Evolutionary conservation across 768 basidiomycete species (phyloP), one percentile per base, ranked within the genome.

Genomic region (Suillus plorans): DNA sequence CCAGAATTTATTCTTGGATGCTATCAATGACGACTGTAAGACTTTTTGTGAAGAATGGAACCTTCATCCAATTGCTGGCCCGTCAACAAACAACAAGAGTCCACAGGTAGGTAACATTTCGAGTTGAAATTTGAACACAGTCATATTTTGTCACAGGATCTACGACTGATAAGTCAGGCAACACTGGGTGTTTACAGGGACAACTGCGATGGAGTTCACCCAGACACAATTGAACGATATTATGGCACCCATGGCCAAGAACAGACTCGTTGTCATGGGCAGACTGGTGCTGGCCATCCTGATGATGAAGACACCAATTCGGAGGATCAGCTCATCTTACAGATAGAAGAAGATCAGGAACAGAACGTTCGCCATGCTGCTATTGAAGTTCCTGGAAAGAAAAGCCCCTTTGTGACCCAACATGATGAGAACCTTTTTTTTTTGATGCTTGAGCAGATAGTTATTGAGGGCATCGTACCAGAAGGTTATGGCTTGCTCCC

Each of bases 31-130:
- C 0, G 80, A 82, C 59, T 82, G 80, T 56, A 2, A 63, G 0
- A 39, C 60, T 7, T 82, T 83, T 63, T 67, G 68, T 16, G 1
- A 64, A 2, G 68, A 77, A 5, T 84, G 82, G 81, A 84, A 84
- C 63, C 42, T 69, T 7, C 78, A 83, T 60, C 73, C 77, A 1
- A 69, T 83, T 12, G 75, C 70, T 5, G 74, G 70, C 2, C 44
- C 45, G 28, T 50, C 49, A 50, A 71, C 68, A 3, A 69, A 74
- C 34, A 67, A 78, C 61, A 57, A 63, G 59, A 72, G 67, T 37
- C 71, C 71, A 14, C 59, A 63, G 9, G 71, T 71, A 25, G 25
- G 25, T 25, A 25, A 25, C 2, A 25, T 25, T 25, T 25, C 25
- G 4, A 4, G 44, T 13, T 12, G 8, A 45, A 45, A 3, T 45